These are phyloP conservation scores for Neocatenulostroma microsporum DNA, from an alignment of 2,329 filamentous ascomycete species.

Conservation along the genomic window DNA sequence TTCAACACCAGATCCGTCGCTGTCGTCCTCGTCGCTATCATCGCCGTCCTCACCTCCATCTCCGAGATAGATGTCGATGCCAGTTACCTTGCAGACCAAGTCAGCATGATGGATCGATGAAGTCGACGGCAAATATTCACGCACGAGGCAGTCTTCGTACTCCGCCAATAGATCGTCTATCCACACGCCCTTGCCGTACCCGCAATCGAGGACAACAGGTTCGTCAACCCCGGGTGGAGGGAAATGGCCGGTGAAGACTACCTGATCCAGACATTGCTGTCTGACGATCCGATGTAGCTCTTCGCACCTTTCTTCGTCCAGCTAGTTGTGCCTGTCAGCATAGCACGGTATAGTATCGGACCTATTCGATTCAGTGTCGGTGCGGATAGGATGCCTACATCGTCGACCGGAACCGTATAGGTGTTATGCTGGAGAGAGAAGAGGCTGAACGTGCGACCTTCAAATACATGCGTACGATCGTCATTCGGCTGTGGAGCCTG, in stretches of 20 bases:
- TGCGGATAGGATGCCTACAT: slow-evolving; percentile 20
- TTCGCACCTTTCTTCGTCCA: slow-evolving; percentile 24
- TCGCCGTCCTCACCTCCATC: slow-evolving; percentile 17
- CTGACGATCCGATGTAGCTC: slow-evolving; percentile 24
- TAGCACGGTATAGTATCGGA: neutral
- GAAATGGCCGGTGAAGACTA: slow-evolving; percentile 15
- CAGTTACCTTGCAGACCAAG: slow-evolving; percentile 18
- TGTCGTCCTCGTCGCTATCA: slow-evolving; percentile 16
- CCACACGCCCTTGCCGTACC: slow-evolving; percentile 28
- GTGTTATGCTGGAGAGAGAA: slow-evolving; percentile 22
- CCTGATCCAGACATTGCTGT: slow-evolving; percentile 15
- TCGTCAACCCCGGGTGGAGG: slow-evolving; percentile 17
- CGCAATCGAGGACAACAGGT: slow-evolving; percentile 26
- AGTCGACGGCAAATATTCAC: slow-evolving; percentile 2
- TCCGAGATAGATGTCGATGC: slow-evolving; percentile 27
- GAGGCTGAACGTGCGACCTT: slow-evolving; percentile 19
- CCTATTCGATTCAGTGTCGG: neutral
- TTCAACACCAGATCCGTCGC: slow-evolving; percentile 16
- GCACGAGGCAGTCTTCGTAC: slow-evolving; percentile 16
- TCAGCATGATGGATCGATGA: slow-evolving; percentile 2
- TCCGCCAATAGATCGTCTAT: slow-evolving; percentile 30
- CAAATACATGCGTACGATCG: slow-evolving; percentile 15
- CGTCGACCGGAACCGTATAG: slow-evolving; percentile 29
- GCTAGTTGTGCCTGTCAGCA: slow-evolving; percentile 12
- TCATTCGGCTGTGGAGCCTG: slow-evolving; percentile 20